Base-by-base conservation (phyloP, 1,139 yeast species). In the Protomyces lactucae-debilis region DNA sequence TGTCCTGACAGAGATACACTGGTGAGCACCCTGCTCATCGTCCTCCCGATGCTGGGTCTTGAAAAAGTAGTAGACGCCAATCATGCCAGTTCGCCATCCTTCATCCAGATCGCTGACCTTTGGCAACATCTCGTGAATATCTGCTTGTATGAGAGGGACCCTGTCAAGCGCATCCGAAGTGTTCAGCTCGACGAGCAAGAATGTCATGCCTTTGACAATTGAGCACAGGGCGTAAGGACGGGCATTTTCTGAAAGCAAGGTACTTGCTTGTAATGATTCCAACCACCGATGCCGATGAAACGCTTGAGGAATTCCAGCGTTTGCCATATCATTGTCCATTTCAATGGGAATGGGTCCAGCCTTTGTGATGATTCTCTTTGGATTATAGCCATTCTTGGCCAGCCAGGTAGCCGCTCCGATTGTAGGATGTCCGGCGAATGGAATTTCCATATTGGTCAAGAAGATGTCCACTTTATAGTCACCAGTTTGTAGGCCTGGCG, bases 381-480 rank as follows among this genome's bases (percentile, higher is more conserved):
- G 23, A 1, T 18, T n/a, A 21, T 16, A 43, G 25, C 48, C 48
- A 16, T 43, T 18, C 23, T 43, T n/a, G 8, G 25, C 25, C 1
- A 43, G 48, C 48, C 48, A 43, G 5, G 45, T n/a, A 5, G 63
- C 63, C 10, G 52, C 28, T n/a, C 63, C 63, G 37, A 59, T 59
- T 14, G 57, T 52, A 12, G 63, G 63, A 45, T 59, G 63, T n/a
- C 63, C 63, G 1, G 63, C 63, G 18, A 59, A 59, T 12, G 63
- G 63, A 9, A 59, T 40, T 21, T 59, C 63, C 16, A 32, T 52
- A 3, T 39, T 51, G 3, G 57, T 46, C 21, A 55, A 40, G n/a
- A 52, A 59, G 53, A 59, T 59, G 45, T 59, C 63, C 12, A 59
- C 54, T n/a, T 51, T 52, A 5, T 51, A 39, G 18, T 35, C 53